These are phyloP conservation scores for Lentinula sp. DNA, from an alignment of 768 basidiomycete species.

Conservation along the genomic window DNA sequence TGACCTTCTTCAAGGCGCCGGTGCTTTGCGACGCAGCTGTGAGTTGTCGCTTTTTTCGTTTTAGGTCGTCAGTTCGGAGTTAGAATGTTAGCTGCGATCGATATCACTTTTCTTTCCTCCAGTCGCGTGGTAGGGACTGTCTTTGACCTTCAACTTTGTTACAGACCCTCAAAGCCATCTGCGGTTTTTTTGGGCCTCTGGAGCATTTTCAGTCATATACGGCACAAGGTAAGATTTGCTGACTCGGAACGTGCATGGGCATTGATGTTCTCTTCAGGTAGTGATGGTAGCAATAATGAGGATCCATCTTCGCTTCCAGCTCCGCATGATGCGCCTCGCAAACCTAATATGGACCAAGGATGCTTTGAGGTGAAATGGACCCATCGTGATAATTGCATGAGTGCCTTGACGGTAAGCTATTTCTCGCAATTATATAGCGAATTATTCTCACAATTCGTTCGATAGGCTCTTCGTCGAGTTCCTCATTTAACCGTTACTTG, in stretches of 20 bases:
- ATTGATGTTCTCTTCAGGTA: neutral
- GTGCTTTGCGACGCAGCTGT: slow-evolving; percentile 58
- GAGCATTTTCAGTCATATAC: slow-evolving; percentile 44
- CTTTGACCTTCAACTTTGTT: neutral
- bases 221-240: slow-evolving; percentile 11
- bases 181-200: slow-evolving; percentile 56
- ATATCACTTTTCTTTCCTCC: neutral
- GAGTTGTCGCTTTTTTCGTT: slow-evolving; percentile 8
- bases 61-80: neutral
- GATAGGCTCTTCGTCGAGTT: slow-evolving; percentile 63
- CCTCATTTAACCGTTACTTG: slow-evolving; percentile 74
- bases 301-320: slow-evolving; percentile 19
- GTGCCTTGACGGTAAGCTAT: slow-evolving; percentile 56
- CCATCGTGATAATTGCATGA: slow-evolving; percentile 69
- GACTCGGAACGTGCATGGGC: neutral
- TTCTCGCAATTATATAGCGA: neutral
- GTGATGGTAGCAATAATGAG: neutral
- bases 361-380: slow-evolving; percentile 81
- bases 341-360: slow-evolving; percentile 45
- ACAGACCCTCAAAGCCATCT: slow-evolving; percentile 48
- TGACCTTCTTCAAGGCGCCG: slow-evolving; percentile 45
- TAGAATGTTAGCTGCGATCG: neutral
- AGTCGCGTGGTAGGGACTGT: neutral
- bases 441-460: neutral
- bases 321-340: slow-evolving; percentile 55